phyloP scores from a whole-genome alignment of 23 red algal species.

The Gracilaria gracilis region DNA sequence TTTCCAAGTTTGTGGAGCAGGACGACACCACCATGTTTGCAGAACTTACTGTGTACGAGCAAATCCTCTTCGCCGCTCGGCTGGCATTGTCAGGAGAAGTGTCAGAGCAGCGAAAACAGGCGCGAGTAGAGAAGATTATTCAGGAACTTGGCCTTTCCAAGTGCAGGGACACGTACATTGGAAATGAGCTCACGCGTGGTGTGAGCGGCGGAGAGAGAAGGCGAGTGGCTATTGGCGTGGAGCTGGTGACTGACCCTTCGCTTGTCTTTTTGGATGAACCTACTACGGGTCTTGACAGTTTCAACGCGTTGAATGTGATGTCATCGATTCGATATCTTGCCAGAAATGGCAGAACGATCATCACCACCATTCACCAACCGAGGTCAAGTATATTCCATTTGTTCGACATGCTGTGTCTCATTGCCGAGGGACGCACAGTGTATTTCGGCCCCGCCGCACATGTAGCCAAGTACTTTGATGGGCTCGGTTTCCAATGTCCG shows the following conservation, averaged over 20 bases:
- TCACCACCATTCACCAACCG: slow-evolving; percentile 98
- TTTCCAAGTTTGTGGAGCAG: slow-evolving; percentile 84
- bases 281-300: slow-evolving; percentile 73
- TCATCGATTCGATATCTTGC: slow-evolving; percentile 64
- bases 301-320: slow-evolving; percentile 80
- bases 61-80: slow-evolving; percentile 80
- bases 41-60: slow-evolving; percentile 89
- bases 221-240: slow-evolving; percentile 81
- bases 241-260: slow-evolving; percentile 91
- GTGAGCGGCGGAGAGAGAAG: slow-evolving; percentile 89
- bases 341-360: slow-evolving; percentile 76
- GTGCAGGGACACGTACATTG: slow-evolving; percentile 70
- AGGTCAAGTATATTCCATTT: slow-evolving; percentile 84
- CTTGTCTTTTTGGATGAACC: slow-evolving; percentile 82
- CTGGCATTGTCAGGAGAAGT: slow-evolving; percentile 35
- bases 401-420: slow-evolving; percentile 82
- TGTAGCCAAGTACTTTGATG: slow-evolving; percentile 67
- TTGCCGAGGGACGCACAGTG: slow-evolving; percentile 68
- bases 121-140: slow-evolving; percentile 68
- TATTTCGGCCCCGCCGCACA: slow-evolving; percentile 83
- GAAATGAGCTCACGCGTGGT: slow-evolving; percentile 62
- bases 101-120: slow-evolving; percentile 20
- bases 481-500: slow-evolving; percentile 68
- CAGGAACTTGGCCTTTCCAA: slow-evolving; percentile 76
- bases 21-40: slow-evolving; percentile 93